These are phyloP conservation scores for Mariannaea sp. DNA, from an alignment of 2,329 filamentous ascomycete genomes.

Conservation along the genomic window DNA sequence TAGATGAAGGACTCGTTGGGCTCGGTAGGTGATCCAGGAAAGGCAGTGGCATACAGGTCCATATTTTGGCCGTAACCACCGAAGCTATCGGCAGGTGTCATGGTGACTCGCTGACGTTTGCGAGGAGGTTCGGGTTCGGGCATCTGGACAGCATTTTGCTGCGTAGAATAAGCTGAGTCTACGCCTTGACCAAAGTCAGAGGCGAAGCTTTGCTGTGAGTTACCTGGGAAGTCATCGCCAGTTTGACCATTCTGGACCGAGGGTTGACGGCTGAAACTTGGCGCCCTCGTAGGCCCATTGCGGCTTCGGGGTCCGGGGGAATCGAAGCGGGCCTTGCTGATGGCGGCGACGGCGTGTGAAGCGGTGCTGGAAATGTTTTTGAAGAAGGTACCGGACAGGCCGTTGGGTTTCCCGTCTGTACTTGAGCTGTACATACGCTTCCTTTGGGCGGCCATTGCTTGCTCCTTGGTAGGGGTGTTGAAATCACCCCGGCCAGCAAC, in stretches of 20 bases:
- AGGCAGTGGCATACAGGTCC: conserved; percentile 51
- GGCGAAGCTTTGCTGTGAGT: conserved; percentile 82
- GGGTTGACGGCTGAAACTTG: conserved; percentile 72
- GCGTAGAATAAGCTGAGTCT: conserved; percentile 73
- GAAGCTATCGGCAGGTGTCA: conserved; percentile 62
- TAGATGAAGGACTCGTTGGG: conserved; percentile 81
- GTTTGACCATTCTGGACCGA: conserved; percentile 66
- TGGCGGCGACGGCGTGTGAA: conserved; percentile 90
- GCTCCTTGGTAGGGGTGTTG: conserved; percentile 97
- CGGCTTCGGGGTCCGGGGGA: conserved; percentile 75
- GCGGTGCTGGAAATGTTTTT: conserved; percentile 95
- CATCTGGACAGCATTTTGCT: conserved; percentile 46
- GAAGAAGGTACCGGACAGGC: conserved; percentile 86
- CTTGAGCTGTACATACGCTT: conserved; percentile 83
- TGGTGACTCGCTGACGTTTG: conserved; percentile 70
- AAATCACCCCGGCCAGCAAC: conserved; percentile 73
- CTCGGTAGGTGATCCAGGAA: conserved; percentile 77
- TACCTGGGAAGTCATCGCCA: conserved; percentile 68
- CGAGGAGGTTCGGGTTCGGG: conserved; percentile 74
- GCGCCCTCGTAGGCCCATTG: conserved; percentile 67
- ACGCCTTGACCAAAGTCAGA: conserved; percentile 76
- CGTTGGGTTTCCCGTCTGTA: conserved; percentile 69
- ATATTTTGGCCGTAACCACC: conserved; percentile 57
- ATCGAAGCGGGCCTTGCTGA: conserved; percentile 94
- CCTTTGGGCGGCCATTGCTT: conserved; percentile 93